phyloP scores from a whole-genome alignment of 2,329 filamentous ascomycete species.

The Sarocladiaceae sp. region DNA sequence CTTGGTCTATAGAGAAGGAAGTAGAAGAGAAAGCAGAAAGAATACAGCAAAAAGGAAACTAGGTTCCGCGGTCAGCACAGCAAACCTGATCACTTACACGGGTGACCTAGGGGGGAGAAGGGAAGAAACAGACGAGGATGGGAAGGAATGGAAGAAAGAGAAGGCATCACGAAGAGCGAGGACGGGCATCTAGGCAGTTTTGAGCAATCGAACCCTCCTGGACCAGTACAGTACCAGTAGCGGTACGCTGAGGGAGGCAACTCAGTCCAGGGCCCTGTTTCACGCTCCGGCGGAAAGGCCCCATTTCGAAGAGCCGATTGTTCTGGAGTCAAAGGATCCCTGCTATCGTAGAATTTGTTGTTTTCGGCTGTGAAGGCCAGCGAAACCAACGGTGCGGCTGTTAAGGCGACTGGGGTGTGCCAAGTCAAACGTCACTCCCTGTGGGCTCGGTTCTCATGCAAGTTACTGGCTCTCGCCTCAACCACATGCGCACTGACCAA shows the following conservation, averaged over 20 bases:
- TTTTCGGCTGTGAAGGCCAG: background rate
- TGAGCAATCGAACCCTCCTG: constrained; percentile 1
- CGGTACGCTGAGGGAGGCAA: background rate
- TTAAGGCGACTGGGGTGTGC: constrained; percentile 3
- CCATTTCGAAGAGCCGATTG: background rate
- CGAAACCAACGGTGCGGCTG: background rate
- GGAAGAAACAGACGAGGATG: constrained; percentile 14
- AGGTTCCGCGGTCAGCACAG: constrained; percentile 5
- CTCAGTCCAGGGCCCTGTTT: constrained; percentile 1
- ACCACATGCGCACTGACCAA: constrained; percentile 6
- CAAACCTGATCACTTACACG: constrained; percentile 1
- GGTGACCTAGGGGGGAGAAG: background rate
- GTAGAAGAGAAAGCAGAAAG: background rate
- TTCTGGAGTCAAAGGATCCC: background rate
- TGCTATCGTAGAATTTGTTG: background rate
- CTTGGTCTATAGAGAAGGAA: constrained; percentile 5
- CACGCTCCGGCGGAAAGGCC: background rate
- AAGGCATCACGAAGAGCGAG: constrained; percentile 4
- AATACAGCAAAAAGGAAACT: background rate
- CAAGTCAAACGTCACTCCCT: constrained; percentile 5
- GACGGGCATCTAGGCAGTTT: constrained; percentile 1
- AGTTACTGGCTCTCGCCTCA: background rate
- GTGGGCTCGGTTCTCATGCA: background rate
- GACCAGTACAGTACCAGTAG: background rate
- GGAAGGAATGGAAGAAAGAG: constrained; percentile 2